Percentiles rank a stretch among this genome's conserved stretches.
These are phyloP conservation scores for Xylaria curta DNA, from an alignment of 495 filamentous ascomycete genomes.

Conservation along the genomic window DNA sequence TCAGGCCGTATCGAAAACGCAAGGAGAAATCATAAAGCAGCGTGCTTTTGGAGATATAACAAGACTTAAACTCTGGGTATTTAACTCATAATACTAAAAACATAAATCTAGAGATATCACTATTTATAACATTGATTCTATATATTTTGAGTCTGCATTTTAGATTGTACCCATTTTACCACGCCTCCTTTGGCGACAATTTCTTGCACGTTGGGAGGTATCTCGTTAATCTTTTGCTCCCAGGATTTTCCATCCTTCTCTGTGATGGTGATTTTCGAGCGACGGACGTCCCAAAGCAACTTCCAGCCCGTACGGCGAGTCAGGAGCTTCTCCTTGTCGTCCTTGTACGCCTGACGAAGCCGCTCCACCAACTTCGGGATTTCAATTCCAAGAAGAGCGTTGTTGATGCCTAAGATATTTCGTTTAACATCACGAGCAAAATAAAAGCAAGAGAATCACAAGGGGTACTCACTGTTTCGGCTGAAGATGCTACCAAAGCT, in stretches of 20 bases:
- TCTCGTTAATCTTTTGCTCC: conserved; percentile 82
- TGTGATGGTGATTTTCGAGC: conserved; percentile 69
- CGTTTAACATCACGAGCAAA: background rate
- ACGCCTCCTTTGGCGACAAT: conserved; percentile 83
- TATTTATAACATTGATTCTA: too few species aligned
- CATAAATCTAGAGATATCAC: too few species aligned
- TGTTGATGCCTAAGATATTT: conserved; percentile 68
- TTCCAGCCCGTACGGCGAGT: conserved; percentile 91
- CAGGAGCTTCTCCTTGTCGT: conserved; percentile 57
- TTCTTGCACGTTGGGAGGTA: conserved; percentile 89
- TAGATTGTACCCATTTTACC: conserved; percentile 73
- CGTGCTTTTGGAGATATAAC: too few species aligned
- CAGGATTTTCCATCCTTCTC: conserved; percentile 69
- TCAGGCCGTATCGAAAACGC: too few species aligned
- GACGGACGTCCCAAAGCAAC: conserved; percentile 81
- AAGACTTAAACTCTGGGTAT: too few species aligned
- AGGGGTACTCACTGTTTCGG: conserved; percentile 61
- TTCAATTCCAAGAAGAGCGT: conserved; percentile 85
- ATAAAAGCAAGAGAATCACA: background rate
- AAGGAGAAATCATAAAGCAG: too few species aligned
- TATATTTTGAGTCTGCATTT: background rate
- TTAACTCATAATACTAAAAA: too few species aligned
- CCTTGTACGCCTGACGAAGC: conserved; percentile 68
- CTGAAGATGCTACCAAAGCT: conserved; percentile 91
- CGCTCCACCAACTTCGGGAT: conserved; percentile 74